Conservation (phyloP, 805 yeast genomes). For the Wickerhamomyces alni region DNA sequence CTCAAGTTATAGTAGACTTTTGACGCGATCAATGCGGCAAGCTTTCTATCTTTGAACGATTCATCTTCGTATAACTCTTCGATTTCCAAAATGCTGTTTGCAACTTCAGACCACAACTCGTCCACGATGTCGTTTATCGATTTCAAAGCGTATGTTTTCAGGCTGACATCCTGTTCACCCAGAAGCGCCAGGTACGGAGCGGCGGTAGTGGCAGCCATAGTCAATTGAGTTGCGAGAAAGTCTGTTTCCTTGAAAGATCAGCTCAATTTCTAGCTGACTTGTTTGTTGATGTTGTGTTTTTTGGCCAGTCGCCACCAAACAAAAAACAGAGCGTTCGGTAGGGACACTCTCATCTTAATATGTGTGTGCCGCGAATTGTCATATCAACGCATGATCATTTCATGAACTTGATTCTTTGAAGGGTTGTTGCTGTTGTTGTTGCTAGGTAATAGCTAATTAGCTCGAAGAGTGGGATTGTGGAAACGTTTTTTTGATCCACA, state of each 20-base stretch:
- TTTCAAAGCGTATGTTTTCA: slow-evolving; percentile 79
- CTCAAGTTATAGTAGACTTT: slow-evolving; percentile 90
- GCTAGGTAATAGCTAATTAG: no score
- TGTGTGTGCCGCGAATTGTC: background rate
- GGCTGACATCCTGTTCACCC: slow-evolving; percentile 69
- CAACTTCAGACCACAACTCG: slow-evolving; percentile 95
- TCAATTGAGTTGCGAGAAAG: background rate
- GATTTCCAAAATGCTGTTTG: slow-evolving; percentile 80
- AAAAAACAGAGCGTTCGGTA: background rate
- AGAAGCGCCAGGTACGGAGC: slow-evolving; percentile 88
- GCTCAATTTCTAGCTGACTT: background rate
- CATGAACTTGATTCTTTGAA: no score
- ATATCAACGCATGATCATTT: no score
- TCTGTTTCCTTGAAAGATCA: background rate
- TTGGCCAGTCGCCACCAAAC: slow-evolving; percentile 1
- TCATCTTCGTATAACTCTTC: slow-evolving; percentile 90
- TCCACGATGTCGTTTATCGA: slow-evolving; percentile 80
- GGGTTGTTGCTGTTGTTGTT: no score
- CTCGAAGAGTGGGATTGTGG: no score
- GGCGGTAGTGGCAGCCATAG: slow-evolving; percentile 59
- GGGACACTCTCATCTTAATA: no score
- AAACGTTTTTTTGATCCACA: no score
- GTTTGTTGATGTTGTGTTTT: background rate
- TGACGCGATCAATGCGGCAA: slow-evolving; percentile 90
- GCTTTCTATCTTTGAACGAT: slow-evolving; percentile 62